A percentile compares a stretch with the other conserved stretches of the same genome.
phyloP scores from a whole-genome alignment of 805 yeast genomes.

The Brettanomyces anomalus region DNA sequence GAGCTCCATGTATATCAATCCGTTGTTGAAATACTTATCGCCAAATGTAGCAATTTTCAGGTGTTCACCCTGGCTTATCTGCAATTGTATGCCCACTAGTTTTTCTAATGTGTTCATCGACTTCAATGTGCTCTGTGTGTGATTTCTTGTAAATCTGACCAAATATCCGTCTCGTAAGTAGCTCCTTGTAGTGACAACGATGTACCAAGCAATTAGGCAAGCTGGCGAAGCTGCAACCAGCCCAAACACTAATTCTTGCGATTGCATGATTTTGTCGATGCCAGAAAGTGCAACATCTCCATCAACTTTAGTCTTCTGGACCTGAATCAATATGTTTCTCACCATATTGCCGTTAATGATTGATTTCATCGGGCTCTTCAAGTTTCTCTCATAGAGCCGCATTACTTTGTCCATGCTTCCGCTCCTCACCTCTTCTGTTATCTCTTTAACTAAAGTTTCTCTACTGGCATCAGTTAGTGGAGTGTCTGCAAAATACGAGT shows the following conservation, averaged over 20 bases:
- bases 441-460: constrained; percentile 13
- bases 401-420: constrained; percentile 79
- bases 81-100: constrained; percentile 12
- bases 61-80: constrained; percentile 2
- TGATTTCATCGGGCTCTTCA: constrained; percentile 59
- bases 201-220: constrained; percentile 44
- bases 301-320: constrained; percentile 95
- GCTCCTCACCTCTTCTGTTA: constrained; percentile 42
- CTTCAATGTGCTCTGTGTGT: constrained; percentile 30
- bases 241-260: constrained; percentile 93
- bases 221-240: constrained; percentile 85
- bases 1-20: constrained; percentile 59
- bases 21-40: constrained; percentile 35
- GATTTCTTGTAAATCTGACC: constrained; percentile 23
- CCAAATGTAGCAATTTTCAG: constrained; percentile 1
- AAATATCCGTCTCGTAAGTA: constrained; percentile 31
- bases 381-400: constrained; percentile 70
- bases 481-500: constrained; percentile 7
- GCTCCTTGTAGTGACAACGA: constrained; percentile 22
- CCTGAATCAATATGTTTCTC: constrained; percentile 73
- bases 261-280: constrained; percentile 78
- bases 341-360: constrained; percentile 61
- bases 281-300: constrained; percentile 87
- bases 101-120: constrained; percentile 38
- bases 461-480: constrained; percentile 4